Conservation (phyloP, 495 filamentous ascomycete genomes). For the Beverwykella pulmonaria region DNA sequence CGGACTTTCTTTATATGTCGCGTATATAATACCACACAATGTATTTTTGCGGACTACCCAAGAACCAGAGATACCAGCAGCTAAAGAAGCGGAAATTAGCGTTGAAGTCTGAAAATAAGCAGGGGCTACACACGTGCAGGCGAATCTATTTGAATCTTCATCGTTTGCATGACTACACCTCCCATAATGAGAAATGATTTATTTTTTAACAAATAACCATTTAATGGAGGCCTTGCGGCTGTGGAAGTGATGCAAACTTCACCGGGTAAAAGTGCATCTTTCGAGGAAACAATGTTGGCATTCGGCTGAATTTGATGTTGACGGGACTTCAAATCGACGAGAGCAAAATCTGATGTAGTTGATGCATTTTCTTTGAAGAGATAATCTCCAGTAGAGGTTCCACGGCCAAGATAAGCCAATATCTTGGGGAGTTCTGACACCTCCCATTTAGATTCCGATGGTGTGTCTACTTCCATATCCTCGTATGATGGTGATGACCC, state of each 20-base stretch:
- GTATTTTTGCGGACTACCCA: background rate
- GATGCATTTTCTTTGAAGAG: too few relatives aligned
- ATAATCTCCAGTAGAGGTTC: constrained; percentile 1
- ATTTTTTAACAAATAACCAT: background rate
- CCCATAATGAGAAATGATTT: background rate
- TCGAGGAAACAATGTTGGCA: background rate
- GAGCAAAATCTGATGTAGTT: too few relatives aligned
- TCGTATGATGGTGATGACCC: too few relatives aligned
- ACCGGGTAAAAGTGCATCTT: background rate
- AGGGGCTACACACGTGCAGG: background rate
- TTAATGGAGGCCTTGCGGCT: background rate
- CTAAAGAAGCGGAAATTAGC: background rate
- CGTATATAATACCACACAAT: constrained; percentile 4
- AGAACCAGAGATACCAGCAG: background rate
- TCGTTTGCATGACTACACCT: background rate
- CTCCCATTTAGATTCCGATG: background rate
- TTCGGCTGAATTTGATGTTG: too few relatives aligned
- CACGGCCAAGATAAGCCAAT: background rate
- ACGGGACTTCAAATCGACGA: too few relatives aligned
- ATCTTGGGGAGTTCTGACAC: background rate
- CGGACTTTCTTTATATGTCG: background rate
- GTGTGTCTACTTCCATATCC: background rate
- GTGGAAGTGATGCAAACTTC: background rate
- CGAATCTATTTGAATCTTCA: constrained; percentile 3
- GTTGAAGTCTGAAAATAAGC: background rate